Base-by-base conservation (phyloP, 306 rosid genomes). In the Prunus mira region DNA sequence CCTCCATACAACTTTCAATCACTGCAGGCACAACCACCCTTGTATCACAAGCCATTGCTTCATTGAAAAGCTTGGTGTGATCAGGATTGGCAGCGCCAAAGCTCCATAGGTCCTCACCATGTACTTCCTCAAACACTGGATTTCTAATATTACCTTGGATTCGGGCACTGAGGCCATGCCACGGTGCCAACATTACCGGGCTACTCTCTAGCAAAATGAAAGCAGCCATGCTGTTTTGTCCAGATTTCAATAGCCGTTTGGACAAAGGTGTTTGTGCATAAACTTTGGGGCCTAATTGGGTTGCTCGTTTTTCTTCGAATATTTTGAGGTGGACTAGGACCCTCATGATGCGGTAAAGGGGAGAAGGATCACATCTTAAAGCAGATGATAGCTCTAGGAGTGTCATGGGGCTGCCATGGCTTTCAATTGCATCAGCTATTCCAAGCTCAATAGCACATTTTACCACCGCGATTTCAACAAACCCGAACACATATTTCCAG, bases 391-490 rank as follows among this genome's bases (percentile, higher is more conserved):
- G 25, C 45, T 88, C 86, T 3, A 78, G 58, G 8, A 91, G 76
- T 24, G 93, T 82, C 64, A 93, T 82, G 73, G 91, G 84, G 14
- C 71, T 32, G 69, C 82, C 86, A 60, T 88, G 83, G 3, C 17
- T 75, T 83, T 88, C 97, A 4, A 91, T 83, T 64, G 84, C 76
- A 12, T 93, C 97, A 0, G 91, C 87, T 70, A 93, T 83, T 71
- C 85, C 85, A 15, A 93, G 91, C 62, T 93, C 89, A 57, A 93
- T 77, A 19, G 88, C 90, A 71, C 97, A 89, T 73, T 83, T 91
- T 30, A 93, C 82, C 3, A 84, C 92, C 0, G 91, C 90, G 46
- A 75, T 46, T 79, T 93, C 93, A 0, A 71, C 79, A 69, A 86
- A 89, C 11, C 98, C 90, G 8, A 84, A 83, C 50, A 82, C 51